A percentile compares a stretch with the other conserved stretches of the same genome.
Evolutionary conservation across 2,329 filamentous ascomycete genomes (phyloP).

Genomic region (Talaromyces sp.): DNA sequence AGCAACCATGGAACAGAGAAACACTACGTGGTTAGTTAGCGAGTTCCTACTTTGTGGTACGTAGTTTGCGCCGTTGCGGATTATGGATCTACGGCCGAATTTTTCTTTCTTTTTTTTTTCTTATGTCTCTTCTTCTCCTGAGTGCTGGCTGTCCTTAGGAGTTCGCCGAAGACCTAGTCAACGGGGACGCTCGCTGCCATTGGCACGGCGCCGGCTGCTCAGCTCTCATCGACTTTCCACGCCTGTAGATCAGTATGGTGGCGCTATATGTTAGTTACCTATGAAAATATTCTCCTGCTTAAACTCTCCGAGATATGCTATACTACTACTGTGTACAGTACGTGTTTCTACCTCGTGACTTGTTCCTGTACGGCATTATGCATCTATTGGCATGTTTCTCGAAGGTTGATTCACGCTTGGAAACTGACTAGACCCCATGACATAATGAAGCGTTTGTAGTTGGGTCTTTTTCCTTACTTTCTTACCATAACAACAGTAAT

Average conservation of each 20-base stretch:
- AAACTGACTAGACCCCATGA: not conserved
- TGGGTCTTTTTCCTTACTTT: not conserved
- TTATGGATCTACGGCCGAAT: not conserved
- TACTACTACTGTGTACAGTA: not conserved
- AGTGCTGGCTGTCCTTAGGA: not conserved
- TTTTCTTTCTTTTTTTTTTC: not conserved
- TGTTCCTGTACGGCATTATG: not conserved
- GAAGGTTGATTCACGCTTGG: not conserved
- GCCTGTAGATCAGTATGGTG: not conserved
- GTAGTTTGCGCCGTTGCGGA: too few relatives aligned
- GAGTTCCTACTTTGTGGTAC: not conserved
- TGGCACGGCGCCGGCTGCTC: not conserved
- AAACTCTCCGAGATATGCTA: not conserved
- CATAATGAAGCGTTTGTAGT: not conserved
- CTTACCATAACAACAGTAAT: not conserved
- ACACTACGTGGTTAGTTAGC: not conserved
- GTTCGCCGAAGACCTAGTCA: not conserved
- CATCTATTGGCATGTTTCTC: not conserved
- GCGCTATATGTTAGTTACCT: not conserved
- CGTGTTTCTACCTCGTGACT: not conserved
- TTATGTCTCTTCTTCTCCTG: not conserved
- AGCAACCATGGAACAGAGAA: not conserved
- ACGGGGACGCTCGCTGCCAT: not conserved
- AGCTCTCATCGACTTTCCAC: not conserved
- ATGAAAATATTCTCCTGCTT: not conserved